Percentiles rank a stretch among this genome's conserved stretches.
phyloP scores from a whole-genome alignment of 164 flowering plant species.

The Umbilicus rupestris region DNA sequence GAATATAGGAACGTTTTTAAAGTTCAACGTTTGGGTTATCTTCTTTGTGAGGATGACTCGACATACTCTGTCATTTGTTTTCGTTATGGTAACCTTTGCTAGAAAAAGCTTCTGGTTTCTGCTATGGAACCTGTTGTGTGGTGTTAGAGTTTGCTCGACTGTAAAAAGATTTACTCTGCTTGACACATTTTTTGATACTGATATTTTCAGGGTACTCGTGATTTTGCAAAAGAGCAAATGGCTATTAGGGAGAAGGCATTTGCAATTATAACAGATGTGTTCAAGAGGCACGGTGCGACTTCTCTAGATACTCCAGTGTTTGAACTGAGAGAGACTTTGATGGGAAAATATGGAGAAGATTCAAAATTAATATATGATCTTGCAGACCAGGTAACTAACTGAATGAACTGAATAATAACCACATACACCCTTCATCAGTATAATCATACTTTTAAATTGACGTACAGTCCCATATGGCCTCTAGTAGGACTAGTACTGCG shows the following conservation, averaged over 20 bases:
- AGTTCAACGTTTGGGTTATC: neutral
- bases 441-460: no score
- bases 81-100: no score
- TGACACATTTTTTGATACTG: neutral
- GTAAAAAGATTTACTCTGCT: neutral
- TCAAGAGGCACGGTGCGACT: constrained; percentile 83
- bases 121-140: neutral
- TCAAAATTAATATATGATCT: constrained; percentile 94
- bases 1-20: neutral
- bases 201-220: constrained; percentile 71
- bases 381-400: constrained; percentile 74
- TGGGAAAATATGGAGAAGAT: constrained; percentile 97
- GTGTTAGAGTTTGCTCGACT: neutral
- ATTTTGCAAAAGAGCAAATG: constrained; percentile 96
- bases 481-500: no score
- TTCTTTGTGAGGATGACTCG: neutral
- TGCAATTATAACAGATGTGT: constrained; percentile 54
- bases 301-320: constrained; percentile 91
- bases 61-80: neutral
- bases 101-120: no score
- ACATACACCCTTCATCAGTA: no score
- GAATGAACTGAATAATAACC: neutral
- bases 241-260: constrained; percentile 73
- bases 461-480: no score
- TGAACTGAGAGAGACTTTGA: constrained; percentile 89